These are phyloP conservation scores for Suhomyces faveliae DNA, from an alignment of 805 yeast species.

Conservation along the genomic window DNA sequence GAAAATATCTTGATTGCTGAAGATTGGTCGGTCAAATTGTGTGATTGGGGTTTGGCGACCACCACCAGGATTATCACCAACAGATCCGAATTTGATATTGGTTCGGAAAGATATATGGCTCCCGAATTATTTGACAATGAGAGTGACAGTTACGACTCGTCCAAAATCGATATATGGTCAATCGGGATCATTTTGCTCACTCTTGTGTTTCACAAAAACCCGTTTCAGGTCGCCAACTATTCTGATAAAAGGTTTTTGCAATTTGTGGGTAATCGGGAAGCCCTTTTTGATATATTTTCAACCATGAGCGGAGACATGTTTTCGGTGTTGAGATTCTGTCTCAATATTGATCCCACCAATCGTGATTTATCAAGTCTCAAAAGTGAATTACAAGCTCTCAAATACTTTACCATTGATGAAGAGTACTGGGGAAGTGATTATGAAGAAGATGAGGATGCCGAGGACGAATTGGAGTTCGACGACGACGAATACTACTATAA, in stretches of 20 bases:
- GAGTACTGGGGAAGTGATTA: conserved; percentile 50
- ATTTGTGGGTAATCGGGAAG: conserved; percentile 84
- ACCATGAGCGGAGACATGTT: conserved; percentile 84
- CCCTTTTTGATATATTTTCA: conserved; percentile 87
- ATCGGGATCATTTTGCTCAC: conserved; percentile 81
- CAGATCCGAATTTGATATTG: conserved; percentile 65
- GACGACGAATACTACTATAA: conserved; percentile 18
- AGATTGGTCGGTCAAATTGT: conserved; percentile 56
- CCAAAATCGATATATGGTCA: conserved; percentile 87
- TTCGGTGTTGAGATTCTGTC: conserved; percentile 71
- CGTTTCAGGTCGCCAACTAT: conserved; percentile 77
- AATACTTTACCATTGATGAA: conserved; percentile 80
- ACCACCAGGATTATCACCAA: conserved; percentile 55
- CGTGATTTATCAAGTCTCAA: conserved; percentile 65
- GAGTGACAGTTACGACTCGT: conserved; percentile 67
- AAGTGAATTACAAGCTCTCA: conserved; percentile 56
- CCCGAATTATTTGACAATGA: conserved; percentile 77
- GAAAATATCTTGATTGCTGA: conserved; percentile 25
- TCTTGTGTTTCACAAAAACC: conserved; percentile 83
- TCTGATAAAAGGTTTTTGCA: conserved; percentile 80
- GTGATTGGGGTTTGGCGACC: conserved; percentile 62
- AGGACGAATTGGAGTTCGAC: conserved; percentile 22
- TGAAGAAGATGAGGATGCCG: conserved; percentile 40
- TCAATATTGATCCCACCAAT: conserved; percentile 85
- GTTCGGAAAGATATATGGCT: conserved; percentile 91